A percentile compares a stretch with the other conserved stretches of the same genome.
These are phyloP conservation scores for Didymella lethalis DNA, from an alignment of 2,329 filamentous ascomycete genomes.

Conservation along the genomic window DNA sequence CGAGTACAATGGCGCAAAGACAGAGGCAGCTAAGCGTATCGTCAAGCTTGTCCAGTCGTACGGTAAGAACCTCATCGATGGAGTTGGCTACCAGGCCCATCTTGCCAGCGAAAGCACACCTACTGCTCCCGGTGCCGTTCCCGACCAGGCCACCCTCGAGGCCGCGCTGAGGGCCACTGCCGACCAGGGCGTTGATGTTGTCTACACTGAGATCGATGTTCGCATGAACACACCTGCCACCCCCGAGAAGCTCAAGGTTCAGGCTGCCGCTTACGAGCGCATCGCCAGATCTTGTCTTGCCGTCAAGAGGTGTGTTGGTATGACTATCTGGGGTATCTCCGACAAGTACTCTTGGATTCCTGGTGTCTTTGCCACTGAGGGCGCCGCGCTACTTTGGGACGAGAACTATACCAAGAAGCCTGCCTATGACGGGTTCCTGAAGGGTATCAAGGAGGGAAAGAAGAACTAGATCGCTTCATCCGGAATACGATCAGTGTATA, in stretches of 20 bases:
- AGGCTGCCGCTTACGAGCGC: slow-evolving; percentile 58
- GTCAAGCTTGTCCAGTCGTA: slow-evolving; percentile 53
- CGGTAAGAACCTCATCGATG: slow-evolving; percentile 61
- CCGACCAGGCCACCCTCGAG: slow-evolving; percentile 56
- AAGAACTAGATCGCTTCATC: slow-evolving; percentile 13
- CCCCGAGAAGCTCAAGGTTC: slow-evolving; percentile 53
- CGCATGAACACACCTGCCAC: slow-evolving; percentile 59
- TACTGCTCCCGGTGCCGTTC: slow-evolving; percentile 50
- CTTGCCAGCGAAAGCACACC: slow-evolving; percentile 62
- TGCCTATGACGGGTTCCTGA: slow-evolving; percentile 44
- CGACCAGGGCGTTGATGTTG: slow-evolving; percentile 64
- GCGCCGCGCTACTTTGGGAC: slow-evolving; percentile 47
- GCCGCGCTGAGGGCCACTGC: slow-evolving; percentile 62
- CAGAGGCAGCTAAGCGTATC: slow-evolving; percentile 46
- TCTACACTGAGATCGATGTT: slow-evolving; percentile 70
- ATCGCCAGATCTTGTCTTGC: slow-evolving; percentile 51
- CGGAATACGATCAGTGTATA: neutral
- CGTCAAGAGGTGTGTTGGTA: slow-evolving; percentile 50
- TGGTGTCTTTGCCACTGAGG: slow-evolving; percentile 48
- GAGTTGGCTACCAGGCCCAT: slow-evolving; percentile 70
- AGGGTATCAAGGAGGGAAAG: slow-evolving; percentile 33
- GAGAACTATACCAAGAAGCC: slow-evolving; percentile 48
- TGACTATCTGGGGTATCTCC: slow-evolving; percentile 58
- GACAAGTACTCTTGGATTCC: slow-evolving; percentile 55
- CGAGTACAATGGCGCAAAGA: slow-evolving; percentile 61